Conservation (phyloP, 2,329 filamentous ascomycete genomes). For the Colletotrichum eleusines region DNA sequence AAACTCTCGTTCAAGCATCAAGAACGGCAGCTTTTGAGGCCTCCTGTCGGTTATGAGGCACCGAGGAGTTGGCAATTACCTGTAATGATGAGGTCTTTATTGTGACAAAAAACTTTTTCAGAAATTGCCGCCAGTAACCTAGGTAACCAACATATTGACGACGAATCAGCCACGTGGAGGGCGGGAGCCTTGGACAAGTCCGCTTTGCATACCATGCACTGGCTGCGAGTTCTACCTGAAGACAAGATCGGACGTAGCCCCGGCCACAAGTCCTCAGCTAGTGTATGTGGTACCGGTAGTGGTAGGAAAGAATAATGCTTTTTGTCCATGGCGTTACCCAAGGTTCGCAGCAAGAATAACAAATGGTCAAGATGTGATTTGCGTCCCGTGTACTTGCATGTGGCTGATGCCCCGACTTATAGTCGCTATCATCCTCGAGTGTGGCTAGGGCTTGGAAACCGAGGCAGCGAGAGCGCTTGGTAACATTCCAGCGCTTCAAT, state of each 20-base stretch:
- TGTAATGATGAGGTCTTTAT: too few species aligned
- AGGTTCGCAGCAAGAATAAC: background rate
- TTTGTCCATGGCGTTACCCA: background rate
- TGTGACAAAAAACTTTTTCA: background rate
- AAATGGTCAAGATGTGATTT: background rate
- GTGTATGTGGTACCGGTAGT: background rate
- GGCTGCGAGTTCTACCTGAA: background rate
- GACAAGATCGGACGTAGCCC: background rate
- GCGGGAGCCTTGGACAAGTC: background rate
- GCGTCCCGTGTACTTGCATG: background rate
- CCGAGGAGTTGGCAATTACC: too few species aligned
- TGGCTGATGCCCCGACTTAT: background rate
- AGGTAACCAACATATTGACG: background rate
- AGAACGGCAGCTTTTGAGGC: background rate
- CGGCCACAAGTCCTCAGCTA: background rate
- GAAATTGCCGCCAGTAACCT: background rate
- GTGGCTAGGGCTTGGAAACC: conserved; percentile 7
- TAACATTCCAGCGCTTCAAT: conserved; percentile 22
- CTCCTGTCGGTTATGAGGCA: background rate
- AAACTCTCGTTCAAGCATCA: background rate
- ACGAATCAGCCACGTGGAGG: conserved; percentile 6
- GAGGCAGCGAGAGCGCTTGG: background rate
- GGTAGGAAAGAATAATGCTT: background rate
- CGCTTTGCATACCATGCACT: background rate
- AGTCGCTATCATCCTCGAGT: background rate